Conservation (phyloP, 2,329 filamentous ascomycete genomes). For the Epichloe hybrida region DNA sequence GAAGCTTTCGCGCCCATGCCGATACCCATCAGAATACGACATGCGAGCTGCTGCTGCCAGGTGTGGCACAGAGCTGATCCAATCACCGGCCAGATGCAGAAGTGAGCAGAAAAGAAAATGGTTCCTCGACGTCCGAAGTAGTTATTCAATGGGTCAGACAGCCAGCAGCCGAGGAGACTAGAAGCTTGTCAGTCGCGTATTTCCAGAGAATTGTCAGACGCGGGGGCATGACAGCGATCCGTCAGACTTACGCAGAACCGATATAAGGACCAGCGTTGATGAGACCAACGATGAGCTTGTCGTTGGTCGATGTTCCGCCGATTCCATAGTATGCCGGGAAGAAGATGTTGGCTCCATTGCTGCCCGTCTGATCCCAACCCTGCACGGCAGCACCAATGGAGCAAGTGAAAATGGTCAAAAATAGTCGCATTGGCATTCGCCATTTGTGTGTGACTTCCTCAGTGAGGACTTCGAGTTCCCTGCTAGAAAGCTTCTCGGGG, state of each 20-base stretch:
- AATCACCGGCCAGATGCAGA: conserved; percentile 52
- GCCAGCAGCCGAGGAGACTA: conserved; percentile 43
- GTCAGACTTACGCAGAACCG: conserved; percentile 24
- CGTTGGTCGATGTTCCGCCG: conserved; percentile 15
- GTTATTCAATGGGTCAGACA: conserved; percentile 48
- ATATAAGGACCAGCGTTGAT: conserved; percentile 46
- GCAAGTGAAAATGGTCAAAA: conserved; percentile 52
- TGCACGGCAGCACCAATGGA: conserved; percentile 56
- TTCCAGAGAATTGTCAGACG: not conserved
- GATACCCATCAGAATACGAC: conserved; percentile 54
- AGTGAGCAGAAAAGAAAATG: conserved; percentile 63
- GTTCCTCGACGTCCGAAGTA: conserved; percentile 26
- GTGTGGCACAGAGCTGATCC: conserved; percentile 50
- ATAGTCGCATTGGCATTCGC: conserved; percentile 46
- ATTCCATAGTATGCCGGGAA: conserved; percentile 36
- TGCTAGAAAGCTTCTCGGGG: conserved; percentile 39
- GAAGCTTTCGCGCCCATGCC: conserved; percentile 55
- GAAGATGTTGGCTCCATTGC: conserved; percentile 48
- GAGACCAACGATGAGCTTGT: conserved; percentile 44
- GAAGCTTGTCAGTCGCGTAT: conserved; percentile 3
- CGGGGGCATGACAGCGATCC: not conserved
- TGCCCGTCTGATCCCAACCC: conserved; percentile 52
- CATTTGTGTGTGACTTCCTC: conserved; percentile 53
- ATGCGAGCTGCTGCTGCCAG: conserved; percentile 54
- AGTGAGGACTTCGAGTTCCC: conserved; percentile 42